Conservation (phyloP, 1,284 basidiomycete species). For the Papiliotrema nemorosa region DNA sequence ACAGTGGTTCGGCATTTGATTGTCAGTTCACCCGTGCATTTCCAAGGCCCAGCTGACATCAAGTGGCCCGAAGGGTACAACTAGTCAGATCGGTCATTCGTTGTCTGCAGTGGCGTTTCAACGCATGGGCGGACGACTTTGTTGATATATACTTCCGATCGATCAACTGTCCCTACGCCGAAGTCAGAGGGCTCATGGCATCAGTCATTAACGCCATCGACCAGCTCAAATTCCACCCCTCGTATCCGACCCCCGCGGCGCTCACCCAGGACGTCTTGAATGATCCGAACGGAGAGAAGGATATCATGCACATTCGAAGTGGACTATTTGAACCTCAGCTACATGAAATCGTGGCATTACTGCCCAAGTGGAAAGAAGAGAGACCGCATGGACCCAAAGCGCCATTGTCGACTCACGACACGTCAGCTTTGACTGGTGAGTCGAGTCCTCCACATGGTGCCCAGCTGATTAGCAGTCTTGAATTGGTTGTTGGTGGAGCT, state of each 20-base stretch:
- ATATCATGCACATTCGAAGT: slow-evolving; percentile 69
- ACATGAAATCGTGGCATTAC: slow-evolving; percentile 55
- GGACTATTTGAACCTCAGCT: slow-evolving; percentile 60
- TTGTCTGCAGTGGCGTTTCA: slow-evolving; percentile 73
- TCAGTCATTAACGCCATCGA: slow-evolving; percentile 64
- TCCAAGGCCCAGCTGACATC: slow-evolving; percentile 1
- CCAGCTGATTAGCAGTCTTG: slow-evolving; percentile 52
- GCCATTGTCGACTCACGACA: slow-evolving; percentile 82
- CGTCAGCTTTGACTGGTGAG: slow-evolving; percentile 60
- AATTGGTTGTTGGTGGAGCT: slow-evolving; percentile 70
- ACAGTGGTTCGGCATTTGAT: slow-evolving; percentile 69
- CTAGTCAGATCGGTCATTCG: slow-evolving; percentile 57
- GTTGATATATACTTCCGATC: slow-evolving; percentile 69
- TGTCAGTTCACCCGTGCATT: slow-evolving; percentile 54
- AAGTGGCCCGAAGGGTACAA: slow-evolving; percentile 38
- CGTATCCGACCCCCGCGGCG: slow-evolving; percentile 62
- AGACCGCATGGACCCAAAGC: slow-evolving; percentile 80
- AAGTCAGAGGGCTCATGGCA: slow-evolving; percentile 70
- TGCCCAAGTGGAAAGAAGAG: slow-evolving; percentile 67
- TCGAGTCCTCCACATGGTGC: background rate
- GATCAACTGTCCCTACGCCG: slow-evolving; percentile 74
- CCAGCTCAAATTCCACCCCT: slow-evolving; percentile 67
- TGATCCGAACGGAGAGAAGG: slow-evolving; percentile 56
- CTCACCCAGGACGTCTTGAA: slow-evolving; percentile 63
- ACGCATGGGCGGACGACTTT: slow-evolving; percentile 64